Base-by-base conservation (phyloP, 495 filamentous ascomycete genomes). In the Penicillium chermesinum region DNA sequence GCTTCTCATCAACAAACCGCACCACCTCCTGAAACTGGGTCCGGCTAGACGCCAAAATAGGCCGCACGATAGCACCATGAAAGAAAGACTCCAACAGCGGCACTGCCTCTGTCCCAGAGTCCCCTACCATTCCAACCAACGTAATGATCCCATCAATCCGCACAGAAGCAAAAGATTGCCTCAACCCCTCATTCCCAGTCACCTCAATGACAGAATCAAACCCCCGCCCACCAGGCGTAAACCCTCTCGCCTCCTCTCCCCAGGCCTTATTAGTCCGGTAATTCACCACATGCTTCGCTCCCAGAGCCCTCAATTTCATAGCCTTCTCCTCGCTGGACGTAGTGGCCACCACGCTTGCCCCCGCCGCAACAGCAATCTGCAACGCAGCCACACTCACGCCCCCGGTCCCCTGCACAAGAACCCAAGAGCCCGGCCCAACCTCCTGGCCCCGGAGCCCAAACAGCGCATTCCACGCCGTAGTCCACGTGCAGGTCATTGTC, bases 181-280 rank as follows among this genome's bases (percentile, higher is more conserved):
- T 44, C 42, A 83, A 50, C 9, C 81, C 84, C 3, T 51, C 63
- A 4, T 70, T 66, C 12, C 82, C 83, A 15, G 76, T 82, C 12
- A 87, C 74, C 59, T 87, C 83, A 19, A 87, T 52, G 22, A 89
- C 59, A 45, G 83, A 73, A 57, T 86, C 69, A 7, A 87, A 77
- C 14, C 86, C 86, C 6, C 52, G 56, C 4, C 70, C 72, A 18
- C 10, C 25, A 30, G 25, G 25, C 25, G 25, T 30, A 30, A 30
- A 10, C 25, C 25, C 25, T 55, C 70, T 72, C 7, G 80, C 82
- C 2, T 68, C 71, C 59, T 74, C 74, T 42, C 81, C 83, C 83
- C 83, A 85, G 50, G 81, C 73, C 3, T 60, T 14, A 20, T 74
- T 69, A 40, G 79, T 75, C 18, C 68, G 69, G 64, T 86, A 86